Base-by-base conservation (phyloP, 1,139 yeast genomes). In the Suhomyces bokatorum region DNA sequence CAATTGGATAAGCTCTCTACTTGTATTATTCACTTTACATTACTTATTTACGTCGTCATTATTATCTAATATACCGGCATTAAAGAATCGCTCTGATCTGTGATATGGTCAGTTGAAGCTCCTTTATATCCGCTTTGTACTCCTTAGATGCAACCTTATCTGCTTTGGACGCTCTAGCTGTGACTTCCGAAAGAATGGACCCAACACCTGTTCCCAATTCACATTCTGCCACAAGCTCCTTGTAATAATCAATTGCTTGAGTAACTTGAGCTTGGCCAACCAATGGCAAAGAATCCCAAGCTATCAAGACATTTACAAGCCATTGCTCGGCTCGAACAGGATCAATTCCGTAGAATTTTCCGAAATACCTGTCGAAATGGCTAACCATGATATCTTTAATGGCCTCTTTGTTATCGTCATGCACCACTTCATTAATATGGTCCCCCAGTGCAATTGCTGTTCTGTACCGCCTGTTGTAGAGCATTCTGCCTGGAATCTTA, bases 341-440 rank as follows among this genome's bases (percentile, higher is more conserved):
- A 5, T 39, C 38, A 11, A 45, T 37, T 6, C 51, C 55, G 37
- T 49, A 50, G 42, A 52, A 51, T 36, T 52, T 45, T 12, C 54
- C 55, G 32, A 54, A 52, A 32, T 39, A 54, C 26, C 57, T 51
- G 41, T 54, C 56, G 42, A 54, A 54, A 35, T 48, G 40, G 24
- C 50, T 44, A 26, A 40, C 55, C 44, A 54, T 32, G 3, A 47
- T 38, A 13, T 46, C 50, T 31, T 48, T 44, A 20, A 52, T 45
- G 4, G 43, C 45, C 28, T 48, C 51, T 28, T 46, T 46, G 14
- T 45, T 45, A 29, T 51, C 41, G 9, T 41, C 42, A 12, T 37
- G 39, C 7, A 46, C 48, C 15, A 38, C 37, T 11, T 33, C 43
- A 20, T 24, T 35, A 29, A 39, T 37, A 12, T 22, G 17, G 10